A percentile compares a stretch with the other conserved stretches of the same genome.
Evolutionary conservation across 73 alveolate species (phyloP).

Genomic region (Tetrahymena malaccensis): DNA sequence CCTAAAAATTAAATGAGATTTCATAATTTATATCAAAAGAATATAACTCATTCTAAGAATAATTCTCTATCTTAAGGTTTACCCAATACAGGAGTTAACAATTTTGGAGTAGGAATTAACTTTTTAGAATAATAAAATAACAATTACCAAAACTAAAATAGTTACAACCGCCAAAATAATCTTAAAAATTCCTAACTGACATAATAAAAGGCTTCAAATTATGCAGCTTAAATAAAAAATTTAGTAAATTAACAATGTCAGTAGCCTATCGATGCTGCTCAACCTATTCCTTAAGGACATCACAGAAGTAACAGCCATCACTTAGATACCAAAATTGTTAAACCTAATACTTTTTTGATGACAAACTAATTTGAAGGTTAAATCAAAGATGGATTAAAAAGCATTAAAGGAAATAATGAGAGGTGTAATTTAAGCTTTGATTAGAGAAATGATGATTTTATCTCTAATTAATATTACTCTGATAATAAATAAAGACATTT

Average conservation of each 20-base stretch:
- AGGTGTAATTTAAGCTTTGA: neutral
- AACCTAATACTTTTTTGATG: neutral
- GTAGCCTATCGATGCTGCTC: neutral
- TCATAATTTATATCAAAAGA: neutral
- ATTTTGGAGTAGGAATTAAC: neutral
- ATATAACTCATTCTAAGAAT: neutral
- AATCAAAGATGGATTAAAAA: neutral
- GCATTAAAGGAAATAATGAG: neutral
- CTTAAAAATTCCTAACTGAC: neutral
- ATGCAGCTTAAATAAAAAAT: too few species aligned
- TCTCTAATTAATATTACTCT: neutral
- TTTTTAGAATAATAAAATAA: neutral
- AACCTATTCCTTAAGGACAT: neutral
- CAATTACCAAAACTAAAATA: too few species aligned
- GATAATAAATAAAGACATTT: neutral
- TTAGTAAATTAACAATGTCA: neutral
- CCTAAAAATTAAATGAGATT: neutral
- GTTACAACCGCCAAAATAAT: neutral
- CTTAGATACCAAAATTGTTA: neutral
- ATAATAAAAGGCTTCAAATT: neutral
- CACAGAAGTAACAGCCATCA: neutral
- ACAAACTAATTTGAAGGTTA: neutral
- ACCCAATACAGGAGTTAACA: neutral
- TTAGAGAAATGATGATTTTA: neutral
- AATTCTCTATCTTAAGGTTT: neutral